Percentiles rank a stretch among this genome's conserved stretches.
phyloP scores from a whole-genome alignment of 2,329 filamentous ascomycete genomes.

The Aspergillus thermomutatus region DNA sequence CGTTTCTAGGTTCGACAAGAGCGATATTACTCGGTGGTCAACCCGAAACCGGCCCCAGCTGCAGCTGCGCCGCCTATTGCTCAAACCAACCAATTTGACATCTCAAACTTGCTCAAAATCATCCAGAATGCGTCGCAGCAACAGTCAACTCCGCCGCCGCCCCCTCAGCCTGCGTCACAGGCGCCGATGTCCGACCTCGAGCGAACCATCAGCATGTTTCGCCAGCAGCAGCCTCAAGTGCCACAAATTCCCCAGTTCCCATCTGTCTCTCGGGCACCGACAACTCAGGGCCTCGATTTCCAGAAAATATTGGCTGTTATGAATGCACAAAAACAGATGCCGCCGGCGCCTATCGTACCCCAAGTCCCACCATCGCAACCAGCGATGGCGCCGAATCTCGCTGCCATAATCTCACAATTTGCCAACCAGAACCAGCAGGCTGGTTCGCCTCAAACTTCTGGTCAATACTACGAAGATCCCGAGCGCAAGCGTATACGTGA shows the following conservation, averaged over 20 bases:
- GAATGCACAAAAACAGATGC: slow-evolving; percentile 35
- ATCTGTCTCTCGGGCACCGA: slow-evolving; percentile 19
- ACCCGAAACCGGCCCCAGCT: slow-evolving; percentile 27
- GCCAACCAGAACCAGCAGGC: slow-evolving; percentile 22
- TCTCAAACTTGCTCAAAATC: slow-evolving; percentile 40
- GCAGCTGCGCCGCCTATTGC: slow-evolving; percentile 19
- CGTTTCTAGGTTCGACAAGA: slow-evolving; percentile 37
- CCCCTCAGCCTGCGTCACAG: slow-evolving; percentile 19
- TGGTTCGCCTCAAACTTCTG: slow-evolving; percentile 11
- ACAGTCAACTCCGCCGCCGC: slow-evolving; percentile 27
- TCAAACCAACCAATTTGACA: slow-evolving; percentile 32
- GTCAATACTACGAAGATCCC: slow-evolving; percentile 35
- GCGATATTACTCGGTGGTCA: slow-evolving; percentile 37
- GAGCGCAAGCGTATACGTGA: slow-evolving; percentile 42
- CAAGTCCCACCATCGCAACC: slow-evolving; percentile 26
- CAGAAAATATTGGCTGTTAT: slow-evolving; percentile 40
- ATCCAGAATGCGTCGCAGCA: slow-evolving; percentile 34
- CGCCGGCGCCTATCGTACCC: slow-evolving; percentile 25
- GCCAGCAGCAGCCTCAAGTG: slow-evolving; percentile 27
- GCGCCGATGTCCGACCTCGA: slow-evolving; percentile 28
- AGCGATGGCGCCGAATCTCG: slow-evolving; percentile 31
- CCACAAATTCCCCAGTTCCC: slow-evolving; percentile 29
- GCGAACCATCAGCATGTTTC: slow-evolving; percentile 40
- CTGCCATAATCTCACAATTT: slow-evolving; percentile 34
- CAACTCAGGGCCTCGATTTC: slow-evolving; percentile 32